Conservation (phyloP, 225 moss, liverwort and hornwort species). For the Polytrichum formosum region DNA sequence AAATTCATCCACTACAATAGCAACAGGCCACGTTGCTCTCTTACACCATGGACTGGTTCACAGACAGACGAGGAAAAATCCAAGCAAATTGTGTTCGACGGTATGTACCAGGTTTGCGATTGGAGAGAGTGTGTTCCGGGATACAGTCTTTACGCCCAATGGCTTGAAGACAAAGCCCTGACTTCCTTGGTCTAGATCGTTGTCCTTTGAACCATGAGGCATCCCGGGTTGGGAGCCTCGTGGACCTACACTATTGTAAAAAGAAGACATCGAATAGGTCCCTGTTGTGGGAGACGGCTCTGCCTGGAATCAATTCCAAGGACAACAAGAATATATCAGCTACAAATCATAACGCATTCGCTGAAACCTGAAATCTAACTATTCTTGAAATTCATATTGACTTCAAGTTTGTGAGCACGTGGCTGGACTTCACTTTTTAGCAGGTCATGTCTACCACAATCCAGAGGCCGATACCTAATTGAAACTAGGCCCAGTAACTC, state of each 20-base stretch:
- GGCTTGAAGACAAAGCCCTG: slow-evolving; percentile 70
- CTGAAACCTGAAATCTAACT: no score
- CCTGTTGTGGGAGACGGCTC: slow-evolving; percentile 95
- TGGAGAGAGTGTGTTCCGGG: slow-evolving; percentile 62
- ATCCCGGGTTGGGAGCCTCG: slow-evolving; percentile 7
- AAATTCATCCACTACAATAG: not conserved
- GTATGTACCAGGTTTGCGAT: slow-evolving; percentile 54
- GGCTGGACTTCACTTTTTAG: no score
- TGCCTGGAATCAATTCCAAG: slow-evolving; percentile 37
- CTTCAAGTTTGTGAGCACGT: no score
- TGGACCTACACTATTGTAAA: slow-evolving; percentile 27
- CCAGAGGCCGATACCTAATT: no score
- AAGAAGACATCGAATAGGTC: slow-evolving; percentile 52
- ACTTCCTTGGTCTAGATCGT: slow-evolving; percentile 42
- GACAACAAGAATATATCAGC: no score
- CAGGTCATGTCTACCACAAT: no score
- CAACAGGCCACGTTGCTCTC: no score
- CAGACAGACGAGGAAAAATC: not conserved
- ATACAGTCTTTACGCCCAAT: slow-evolving; percentile 48
- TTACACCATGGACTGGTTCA: not conserved
- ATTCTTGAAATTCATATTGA: no score
- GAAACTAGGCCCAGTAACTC: no score
- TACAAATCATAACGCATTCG: no score
- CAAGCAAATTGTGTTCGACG: not conserved
- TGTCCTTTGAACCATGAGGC: slow-evolving; percentile 30